Conservation (phyloP, 225 moss, liverwort and hornwort genomes). For the Pleurozium schreberi region DNA sequence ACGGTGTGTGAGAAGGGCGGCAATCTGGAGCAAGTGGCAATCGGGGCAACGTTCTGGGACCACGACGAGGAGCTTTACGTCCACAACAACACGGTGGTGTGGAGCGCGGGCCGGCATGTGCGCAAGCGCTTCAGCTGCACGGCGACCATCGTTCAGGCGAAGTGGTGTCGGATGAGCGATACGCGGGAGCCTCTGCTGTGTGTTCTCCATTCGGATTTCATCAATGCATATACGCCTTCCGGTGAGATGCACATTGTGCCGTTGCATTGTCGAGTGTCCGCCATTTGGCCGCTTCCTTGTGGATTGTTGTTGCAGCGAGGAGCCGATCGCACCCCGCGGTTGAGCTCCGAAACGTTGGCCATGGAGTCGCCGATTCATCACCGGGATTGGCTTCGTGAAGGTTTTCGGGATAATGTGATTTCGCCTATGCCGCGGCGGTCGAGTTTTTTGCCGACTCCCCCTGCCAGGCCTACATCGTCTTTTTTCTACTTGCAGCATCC, state of each 20-base stretch:
- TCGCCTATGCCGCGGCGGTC: conserved; percentile 46
- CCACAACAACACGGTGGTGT: conserved; percentile 65
- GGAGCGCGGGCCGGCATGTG: conserved; percentile 88
- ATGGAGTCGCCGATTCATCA: conserved; percentile 52
- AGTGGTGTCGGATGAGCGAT: conserved; percentile 87
- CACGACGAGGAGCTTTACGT: conserved; percentile 94
- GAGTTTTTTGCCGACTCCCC: conserved; percentile 34
- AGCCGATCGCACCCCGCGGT: conserved; percentile 39
- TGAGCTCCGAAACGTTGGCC: conserved; percentile 57
- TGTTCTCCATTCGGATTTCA: conserved; percentile 80
- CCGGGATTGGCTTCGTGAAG: conserved; percentile 57
- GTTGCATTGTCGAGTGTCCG: conserved; percentile 57
- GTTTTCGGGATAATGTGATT: conserved; percentile 54
- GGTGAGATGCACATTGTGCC: conserved; percentile 94
- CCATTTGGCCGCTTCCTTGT: conserved; percentile 89
- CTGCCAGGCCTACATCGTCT: conserved; percentile 33
- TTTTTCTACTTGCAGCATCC: conserved; percentile 68
- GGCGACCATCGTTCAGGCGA: conserved; percentile 69
- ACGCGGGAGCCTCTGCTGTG: conserved; percentile 84
- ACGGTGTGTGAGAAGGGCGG: conserved; percentile 49
- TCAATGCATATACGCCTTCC: conserved; percentile 69
- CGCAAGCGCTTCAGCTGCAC: conserved; percentile 77
- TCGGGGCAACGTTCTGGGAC: conserved; percentile 53
- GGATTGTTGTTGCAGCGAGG: conserved; percentile 79
- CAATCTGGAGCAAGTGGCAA: conserved; percentile 53